These are phyloP conservation scores for Botrytis galanthina DNA, from an alignment of 2,329 filamentous ascomycete species.

Conservation along the genomic window DNA sequence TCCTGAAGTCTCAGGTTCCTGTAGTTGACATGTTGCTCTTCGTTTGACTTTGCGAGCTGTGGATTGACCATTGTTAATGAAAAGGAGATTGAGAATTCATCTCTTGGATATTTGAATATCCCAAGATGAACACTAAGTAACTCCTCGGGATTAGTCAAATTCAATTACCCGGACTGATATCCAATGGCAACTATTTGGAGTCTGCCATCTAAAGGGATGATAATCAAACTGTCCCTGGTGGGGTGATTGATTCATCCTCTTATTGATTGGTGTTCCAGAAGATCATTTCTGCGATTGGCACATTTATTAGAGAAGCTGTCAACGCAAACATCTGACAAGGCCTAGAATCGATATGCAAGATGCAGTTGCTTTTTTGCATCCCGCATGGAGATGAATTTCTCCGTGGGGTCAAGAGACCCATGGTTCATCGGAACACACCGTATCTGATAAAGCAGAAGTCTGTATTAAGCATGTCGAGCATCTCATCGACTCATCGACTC, in stretches of 20 bases:
- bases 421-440: background rate
- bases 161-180: too few relatives aligned
- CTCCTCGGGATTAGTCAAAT: background rate
- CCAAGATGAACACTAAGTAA: background rate
- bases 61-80: background rate
- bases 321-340: background rate
- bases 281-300: background rate
- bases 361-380: background rate
- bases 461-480: background rate
- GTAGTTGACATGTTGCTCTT: background rate
- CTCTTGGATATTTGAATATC: background rate
- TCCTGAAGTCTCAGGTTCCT: conserved; percentile 15
- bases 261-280: background rate
- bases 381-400: background rate
- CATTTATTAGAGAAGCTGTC: background rate
- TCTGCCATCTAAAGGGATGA: background rate
- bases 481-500: background rate
- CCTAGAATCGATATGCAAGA: conserved; percentile 4
- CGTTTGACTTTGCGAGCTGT: background rate
- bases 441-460: conserved; percentile 1
- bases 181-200: background rate
- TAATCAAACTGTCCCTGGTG: background rate
- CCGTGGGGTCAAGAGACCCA: background rate
- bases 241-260: background rate
- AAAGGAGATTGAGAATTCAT: background rate